These are phyloP conservation scores for Ogataea trehaloabstinens DNA, from an alignment of 805 yeast genomes.

Conservation along the genomic window DNA sequence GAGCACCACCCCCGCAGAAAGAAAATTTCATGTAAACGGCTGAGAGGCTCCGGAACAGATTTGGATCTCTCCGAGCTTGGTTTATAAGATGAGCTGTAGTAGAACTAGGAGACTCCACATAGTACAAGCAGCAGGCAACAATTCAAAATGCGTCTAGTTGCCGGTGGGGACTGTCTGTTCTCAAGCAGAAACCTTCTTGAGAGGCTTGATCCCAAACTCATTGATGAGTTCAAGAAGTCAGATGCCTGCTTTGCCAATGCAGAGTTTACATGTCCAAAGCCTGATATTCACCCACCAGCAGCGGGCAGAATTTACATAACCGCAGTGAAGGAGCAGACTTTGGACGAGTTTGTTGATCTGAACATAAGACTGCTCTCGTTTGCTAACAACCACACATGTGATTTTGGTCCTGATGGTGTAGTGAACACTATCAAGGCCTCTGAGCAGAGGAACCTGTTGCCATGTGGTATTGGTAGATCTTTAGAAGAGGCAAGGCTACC, in stretches of 20 bases:
- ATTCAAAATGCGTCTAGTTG: conserved; percentile 23
- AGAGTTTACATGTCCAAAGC: conserved; percentile 29
- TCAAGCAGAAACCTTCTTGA: conserved; percentile 25
- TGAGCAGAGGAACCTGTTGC: conserved; percentile 22
- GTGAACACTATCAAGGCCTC: conserved; percentile 26
- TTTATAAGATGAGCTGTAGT: too few relatives aligned
- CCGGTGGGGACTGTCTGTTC: conserved; percentile 30
- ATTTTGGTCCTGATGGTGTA: conserved; percentile 27
- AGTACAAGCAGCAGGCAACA: too few relatives aligned
- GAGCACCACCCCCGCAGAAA: too few relatives aligned
- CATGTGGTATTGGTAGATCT: conserved; percentile 29
- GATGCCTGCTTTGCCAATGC: conserved; percentile 29
- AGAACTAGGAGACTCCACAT: too few relatives aligned
- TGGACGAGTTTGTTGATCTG: conserved; percentile 26
- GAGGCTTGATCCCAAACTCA: conserved; percentile 26
- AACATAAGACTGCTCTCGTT: conserved; percentile 24
- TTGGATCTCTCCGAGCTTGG: too few relatives aligned
- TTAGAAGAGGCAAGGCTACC: conserved; percentile 26
- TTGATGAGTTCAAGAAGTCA: conserved; percentile 19
- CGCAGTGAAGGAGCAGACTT: conserved; percentile 22
- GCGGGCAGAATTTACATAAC: conserved; percentile 27
- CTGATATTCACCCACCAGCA: conserved; percentile 25
- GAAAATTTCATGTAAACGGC: too few relatives aligned
- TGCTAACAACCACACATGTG: conserved; percentile 30
- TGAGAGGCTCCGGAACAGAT: too few relatives aligned